Base-by-base conservation (phyloP, 83 land plant genomes). In the Picea engelmannii region DNA sequence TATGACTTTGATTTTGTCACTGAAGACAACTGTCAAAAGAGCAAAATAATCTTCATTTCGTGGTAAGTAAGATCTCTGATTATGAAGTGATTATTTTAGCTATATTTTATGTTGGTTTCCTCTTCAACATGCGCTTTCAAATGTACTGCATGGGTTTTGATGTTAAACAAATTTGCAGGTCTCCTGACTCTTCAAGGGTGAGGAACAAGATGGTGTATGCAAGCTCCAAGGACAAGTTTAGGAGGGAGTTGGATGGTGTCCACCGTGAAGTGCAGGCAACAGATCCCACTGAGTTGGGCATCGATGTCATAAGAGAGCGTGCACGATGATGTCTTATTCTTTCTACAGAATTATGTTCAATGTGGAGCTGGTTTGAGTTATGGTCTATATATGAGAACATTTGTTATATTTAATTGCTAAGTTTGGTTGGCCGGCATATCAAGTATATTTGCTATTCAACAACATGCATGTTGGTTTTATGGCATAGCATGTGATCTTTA, bases 1-100 rank as follows among this genome's bases (percentile, higher is more conserved):
- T 92, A 65, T 81, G 90, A 92, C 77, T 90, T 44, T 44, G 47
- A 44, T 44, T 44, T 44, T 44, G 47, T 7, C 47, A 44, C 47
- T 44, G 47, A 44, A 55, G 92, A 92, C 82, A 88, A 92, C 49
- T 88, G 89, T 84, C 92, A 92, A 84, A 92, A 90, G 80, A 92
- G 90, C 90, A 90, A 92, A 80, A 90, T 90, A 44, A 78, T 90
- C 69, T 88, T 88, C 49, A 88, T 90, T 81, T 84, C 88, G 65
- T 89, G 91, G 91, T 89, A 83, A 74, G 27, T 38, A 38, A 38
- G 40, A 38, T 38, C 40, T 38, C 40, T 38, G 40, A 38, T 38
- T 38, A 38, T 38, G 40, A 38, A 38, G 40, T 38, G 5, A 38
- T 38, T 38, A 38, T 38, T 38, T 38, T 38, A 38, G 40, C 40